Evolutionary conservation across 176 grass and related monocot species (phyloP), one percentile per base, ranked within the genome.

Genomic region (Dactylis glomerata): DNA sequence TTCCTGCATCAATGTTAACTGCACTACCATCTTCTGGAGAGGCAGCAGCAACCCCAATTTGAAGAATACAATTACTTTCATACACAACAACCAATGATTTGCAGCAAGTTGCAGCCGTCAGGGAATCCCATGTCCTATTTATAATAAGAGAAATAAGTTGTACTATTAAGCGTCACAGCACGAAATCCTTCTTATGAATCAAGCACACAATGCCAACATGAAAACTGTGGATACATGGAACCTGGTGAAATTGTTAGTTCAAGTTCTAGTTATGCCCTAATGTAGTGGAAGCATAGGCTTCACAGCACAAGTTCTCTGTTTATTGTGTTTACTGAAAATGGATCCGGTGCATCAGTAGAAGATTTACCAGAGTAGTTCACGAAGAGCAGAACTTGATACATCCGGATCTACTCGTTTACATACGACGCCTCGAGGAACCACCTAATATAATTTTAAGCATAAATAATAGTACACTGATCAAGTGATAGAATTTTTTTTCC

Each of bases 71-170:
- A 59, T 62, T 70, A 56, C 84, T 84, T 89, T 89, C 96, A 79
- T 92, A 92, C 58, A 98, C 87, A 62, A 95, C 81, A 88, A 92
- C 87, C 16, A 98, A 88, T 36, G 96, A 98, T 81, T 91, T 95
- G 94, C 96, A 93, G 78, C 96, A 95, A 26, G 93, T 95, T 36
- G 87, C 83, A 65, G 76, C 65, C 72, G 89, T 88, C 81, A 98
- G 45, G 62, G 92, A 98, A 51, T 94, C 87, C 92, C 95, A 97
- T 83, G 86, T 37, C 95, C 95, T 97, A 73, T 82, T 80, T 51
- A 70, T 67, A 71, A 70, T 67, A 71, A 88, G 30, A 73, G 71
- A 63, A 86, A 55, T 38, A 65, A 47, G 3, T 63, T 10, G 24
- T 22, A 45, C n/a, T n/a, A n/a, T n/a, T 22, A 32, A 80, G 22